Evolutionary conservation across 2,329 filamentous ascomycete genomes (phyloP), one percentile per base, ranked within the genome.

Genomic region (Cercospora sp.): DNA sequence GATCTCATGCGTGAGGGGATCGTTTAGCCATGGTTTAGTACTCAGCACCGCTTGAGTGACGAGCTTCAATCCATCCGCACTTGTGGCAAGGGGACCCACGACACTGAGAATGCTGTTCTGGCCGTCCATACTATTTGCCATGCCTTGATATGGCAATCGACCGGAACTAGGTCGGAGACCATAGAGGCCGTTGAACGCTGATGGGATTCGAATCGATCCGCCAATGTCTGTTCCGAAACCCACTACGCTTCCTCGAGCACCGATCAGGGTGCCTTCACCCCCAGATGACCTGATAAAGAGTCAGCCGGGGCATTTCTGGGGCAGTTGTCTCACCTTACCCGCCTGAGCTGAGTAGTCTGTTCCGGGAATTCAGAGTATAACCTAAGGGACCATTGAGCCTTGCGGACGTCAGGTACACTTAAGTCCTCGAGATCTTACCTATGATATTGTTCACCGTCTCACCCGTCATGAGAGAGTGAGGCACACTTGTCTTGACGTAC

Each of bases 371-470:
- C 71, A 80, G 81, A 0, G 85, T 87, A 67, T 86, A 85, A 3
- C 59, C 60, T 62, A 5, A 12, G 23, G 1, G 26, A 53, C 2
- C 13, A 53, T 23, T 53, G 23, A 28, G 48, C 48, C 23, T 18
- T 12, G 26, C 4, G 7, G 3, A 7, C 20, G 33, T 12, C 20
- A 23, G 20, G 10, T 13, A 31, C 20, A 18, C 60, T n/a, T 16
- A 28, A 30, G 6, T 12, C 16, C 9, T 18, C 36, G 1, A 0
- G 16, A 57, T n/a, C 42, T 53, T 30, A 57, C 82, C 85, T 72
- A 88, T 86, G 70, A 89, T 84, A 67, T 88, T 86, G 78, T 89
- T 89, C 71, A 86, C 79, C 0, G 86, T 89, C 79, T 89, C 87
- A 31, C 85, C 86, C 16, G 79, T 78, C 86, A 89, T 84, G 12